Evolutionary conservation across 2,329 filamentous ascomycete genomes (phyloP).

Genomic region (Cladobotryum mycophilum): DNA sequence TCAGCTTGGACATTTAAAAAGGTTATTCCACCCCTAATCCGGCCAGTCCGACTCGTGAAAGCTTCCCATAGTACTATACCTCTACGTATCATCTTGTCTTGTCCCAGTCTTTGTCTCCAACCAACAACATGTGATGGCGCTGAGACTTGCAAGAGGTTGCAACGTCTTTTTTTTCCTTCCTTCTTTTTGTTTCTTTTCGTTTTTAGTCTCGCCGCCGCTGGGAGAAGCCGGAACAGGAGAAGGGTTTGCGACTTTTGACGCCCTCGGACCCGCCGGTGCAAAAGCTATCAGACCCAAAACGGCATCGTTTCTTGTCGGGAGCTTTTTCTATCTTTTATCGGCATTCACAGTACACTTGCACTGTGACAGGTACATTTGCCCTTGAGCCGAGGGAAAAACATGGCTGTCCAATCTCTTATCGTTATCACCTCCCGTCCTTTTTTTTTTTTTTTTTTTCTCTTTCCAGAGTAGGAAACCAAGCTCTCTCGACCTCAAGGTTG

Average conservation of each 20-base stretch:
- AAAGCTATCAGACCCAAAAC: constrained; percentile 6
- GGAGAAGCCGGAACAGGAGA: constrained; percentile 5
- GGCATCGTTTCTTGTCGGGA: constrained; percentile 2
- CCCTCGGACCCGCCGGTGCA: constrained; percentile 9
- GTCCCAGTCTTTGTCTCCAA: background rate
- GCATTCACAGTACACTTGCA: background rate
- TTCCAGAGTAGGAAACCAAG: constrained; percentile 7
- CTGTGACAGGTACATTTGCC: background rate
- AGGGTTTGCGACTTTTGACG: constrained; percentile 4
- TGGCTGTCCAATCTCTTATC: background rate
- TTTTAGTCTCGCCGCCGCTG: background rate
- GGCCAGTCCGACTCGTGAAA: constrained; percentile 10
- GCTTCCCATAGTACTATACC: background rate
- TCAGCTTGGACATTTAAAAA: too few relatives aligned
- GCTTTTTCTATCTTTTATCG: background rate
- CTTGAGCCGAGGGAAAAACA: too few relatives aligned
- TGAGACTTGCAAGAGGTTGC: background rate
- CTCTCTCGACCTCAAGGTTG: background rate
- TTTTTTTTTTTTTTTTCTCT: constrained; percentile 6
- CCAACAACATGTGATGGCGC: constrained; percentile 1
- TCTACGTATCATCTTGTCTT: too few relatives aligned
- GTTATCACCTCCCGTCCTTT: background rate
- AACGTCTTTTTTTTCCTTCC: too few relatives aligned
- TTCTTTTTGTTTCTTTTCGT: too few relatives aligned
- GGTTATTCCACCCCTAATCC: background rate